phyloP scores from a whole-genome alignment of 257 asterid species.

The Nemophila menziesii region DNA sequence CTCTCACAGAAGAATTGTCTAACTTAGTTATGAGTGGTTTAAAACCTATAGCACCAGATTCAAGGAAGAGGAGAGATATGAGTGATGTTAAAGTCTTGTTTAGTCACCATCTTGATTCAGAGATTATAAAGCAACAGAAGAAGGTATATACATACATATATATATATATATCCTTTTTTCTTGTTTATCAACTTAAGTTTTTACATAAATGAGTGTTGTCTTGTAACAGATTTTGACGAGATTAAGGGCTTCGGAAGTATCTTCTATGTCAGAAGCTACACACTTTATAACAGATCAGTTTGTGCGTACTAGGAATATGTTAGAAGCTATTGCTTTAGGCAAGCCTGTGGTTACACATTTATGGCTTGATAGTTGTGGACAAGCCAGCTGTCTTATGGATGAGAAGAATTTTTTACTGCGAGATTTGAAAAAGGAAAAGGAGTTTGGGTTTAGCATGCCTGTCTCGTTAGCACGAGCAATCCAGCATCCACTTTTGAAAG shows the following conservation, averaged over 20 bases:
- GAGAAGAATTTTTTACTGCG: conserved; percentile 72
- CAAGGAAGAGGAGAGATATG: conserved; percentile 72
- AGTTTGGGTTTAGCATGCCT: conserved; percentile 77
- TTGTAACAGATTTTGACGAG: conserved; percentile 51
- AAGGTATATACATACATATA: conserved; percentile 33
- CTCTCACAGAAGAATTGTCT: conserved; percentile 49
- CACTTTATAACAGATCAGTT: conserved; percentile 88
- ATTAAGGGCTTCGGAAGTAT: conserved; percentile 59
- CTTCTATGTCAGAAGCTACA: conserved; percentile 75
- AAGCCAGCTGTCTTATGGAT: conserved; percentile 66
- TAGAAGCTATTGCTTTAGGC: conserved; percentile 91
- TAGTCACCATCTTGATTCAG: conserved; percentile 83
- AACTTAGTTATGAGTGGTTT: conserved; percentile 23
- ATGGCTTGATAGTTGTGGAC: conserved; percentile 91
- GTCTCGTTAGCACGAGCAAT: conserved; percentile 63
- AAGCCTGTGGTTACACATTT: conserved; percentile 79
- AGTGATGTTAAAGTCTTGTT: conserved; percentile 57
- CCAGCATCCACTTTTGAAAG: conserved; percentile 80
- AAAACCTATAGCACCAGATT: conserved; percentile 25
- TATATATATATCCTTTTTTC: conserved; percentile 4
- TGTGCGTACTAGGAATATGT: conserved; percentile 86
- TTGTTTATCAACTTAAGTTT: conserved; percentile 5
- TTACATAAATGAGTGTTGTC: conserved; percentile 7
- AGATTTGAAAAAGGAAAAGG: conserved; percentile 78
- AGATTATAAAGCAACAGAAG: conserved; percentile 60